Evolutionary conservation across 129 eudicot species (phyloP), one percentile per base, ranked within the genome.

Genomic region (Arctium minus): DNA sequence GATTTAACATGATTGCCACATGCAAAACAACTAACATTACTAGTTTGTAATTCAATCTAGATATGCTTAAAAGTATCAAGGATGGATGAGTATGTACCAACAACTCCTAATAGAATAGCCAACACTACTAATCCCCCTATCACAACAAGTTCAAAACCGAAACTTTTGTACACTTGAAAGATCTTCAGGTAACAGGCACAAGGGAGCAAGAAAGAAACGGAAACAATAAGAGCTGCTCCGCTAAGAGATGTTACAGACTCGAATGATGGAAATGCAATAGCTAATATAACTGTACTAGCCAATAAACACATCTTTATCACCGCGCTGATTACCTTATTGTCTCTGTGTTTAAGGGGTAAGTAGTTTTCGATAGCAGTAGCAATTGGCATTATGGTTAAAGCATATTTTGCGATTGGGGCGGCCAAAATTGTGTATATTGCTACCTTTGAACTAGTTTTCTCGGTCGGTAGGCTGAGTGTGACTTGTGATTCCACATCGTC

Each of bases 101-200:
- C 75, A 73, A 60, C 80, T 79, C 83, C 87, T 73, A 79, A 18
- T 22, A 73, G 0, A 33, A 79, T 30, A 17, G 87, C 80, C 83
- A 84, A 53, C 29, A 65, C 30, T 72, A 84, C 72, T 31, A 73
- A 64, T 38, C 87, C 84, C 72, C 80, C 70, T 39, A 79, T 84
- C 39, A 37, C 80, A 42, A 73, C 22, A 27, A 84, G 62, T 39
- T 79, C 87, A 46, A 53, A 73, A 56, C 84, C 84, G n/a, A 84
- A 79, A 37, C 65, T 73, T 35, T 74, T 70, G 44, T 83, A 70
- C 56, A 83, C 71, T 76, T 67, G 30, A 70, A 83, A 86, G 8
- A 86, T 86, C 75, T 85, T 85, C 79, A 76, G 38, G 79, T 85
- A 85, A 73, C 88, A 86, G 15, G 77, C 85, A 73, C 85, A 86